Evolutionary conservation across 495 filamentous ascomycete species (phyloP).

Genomic region (Penicillium steckii): DNA sequence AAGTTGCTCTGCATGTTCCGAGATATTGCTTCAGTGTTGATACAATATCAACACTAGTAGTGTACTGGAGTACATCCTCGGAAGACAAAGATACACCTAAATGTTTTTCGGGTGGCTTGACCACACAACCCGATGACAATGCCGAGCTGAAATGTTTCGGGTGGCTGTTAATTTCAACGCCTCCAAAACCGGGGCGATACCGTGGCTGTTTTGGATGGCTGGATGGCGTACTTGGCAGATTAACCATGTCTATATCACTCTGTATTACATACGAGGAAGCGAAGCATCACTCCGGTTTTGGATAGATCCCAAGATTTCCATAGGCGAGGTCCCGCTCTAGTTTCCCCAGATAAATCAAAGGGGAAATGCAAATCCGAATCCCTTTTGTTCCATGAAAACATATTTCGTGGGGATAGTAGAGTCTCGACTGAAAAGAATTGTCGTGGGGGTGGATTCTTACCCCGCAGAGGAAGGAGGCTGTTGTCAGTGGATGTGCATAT

Average conservation of each 20-base stretch:
- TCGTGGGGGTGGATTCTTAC: not conserved
- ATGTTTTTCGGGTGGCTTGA: no score
- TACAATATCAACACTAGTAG: not conserved
- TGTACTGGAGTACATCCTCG: not conserved
- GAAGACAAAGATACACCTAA: not conserved
- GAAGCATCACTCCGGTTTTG: not conserved
- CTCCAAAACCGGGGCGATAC: not conserved
- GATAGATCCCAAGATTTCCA: not conserved
- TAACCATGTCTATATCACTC: not conserved
- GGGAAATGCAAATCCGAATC: not conserved
- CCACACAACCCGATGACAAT: not conserved
- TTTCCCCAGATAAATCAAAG: not conserved
- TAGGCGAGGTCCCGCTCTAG: not conserved
- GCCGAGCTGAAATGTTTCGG: not conserved
- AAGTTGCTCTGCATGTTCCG: no score
- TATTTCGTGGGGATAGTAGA: not conserved
- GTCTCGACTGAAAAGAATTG: not conserved
- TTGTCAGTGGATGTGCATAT: not conserved
- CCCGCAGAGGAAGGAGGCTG: not conserved
- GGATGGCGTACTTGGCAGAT: not conserved
- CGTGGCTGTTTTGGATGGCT: not conserved
- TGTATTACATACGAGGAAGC: not conserved
- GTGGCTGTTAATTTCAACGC: not conserved
- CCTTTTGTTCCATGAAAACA: not conserved
- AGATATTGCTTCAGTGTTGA: no score